A percentile compares a stretch with the other conserved stretches of the same genome.
These are phyloP conservation scores for Prototheca cutis DNA, from an alignment of 163 green algal species.

Conservation along the genomic window DNA sequence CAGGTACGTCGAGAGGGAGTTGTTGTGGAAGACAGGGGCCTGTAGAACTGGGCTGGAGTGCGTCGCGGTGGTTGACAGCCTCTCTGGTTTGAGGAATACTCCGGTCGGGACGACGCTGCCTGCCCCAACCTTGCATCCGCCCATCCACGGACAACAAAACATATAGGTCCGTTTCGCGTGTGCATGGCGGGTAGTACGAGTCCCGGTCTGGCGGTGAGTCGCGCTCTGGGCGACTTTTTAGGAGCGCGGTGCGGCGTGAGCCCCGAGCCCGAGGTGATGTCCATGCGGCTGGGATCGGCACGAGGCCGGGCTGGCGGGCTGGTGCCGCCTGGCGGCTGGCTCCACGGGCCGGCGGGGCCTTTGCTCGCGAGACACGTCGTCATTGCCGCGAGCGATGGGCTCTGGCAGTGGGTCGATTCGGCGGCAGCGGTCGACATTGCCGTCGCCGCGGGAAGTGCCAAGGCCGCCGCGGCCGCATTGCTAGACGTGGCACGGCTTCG, in stretches of 20 bases:
- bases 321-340: no score
- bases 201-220: slow-evolving; percentile 83
- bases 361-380: slow-evolving; percentile 42
- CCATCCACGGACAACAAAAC: no score
- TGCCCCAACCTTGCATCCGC: no score
- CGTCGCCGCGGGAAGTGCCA: background rate
- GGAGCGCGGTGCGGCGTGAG: slow-evolving; percentile 76
- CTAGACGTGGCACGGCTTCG: slow-evolving; percentile 18
- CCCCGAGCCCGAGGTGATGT: slow-evolving; percentile 23
- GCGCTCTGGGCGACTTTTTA: slow-evolving; percentile 82
- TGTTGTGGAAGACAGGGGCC: no score
- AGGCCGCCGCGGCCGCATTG: slow-evolving; percentile 17
- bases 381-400: slow-evolving; percentile 79
- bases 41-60: no score
- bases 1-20: no score
- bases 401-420: slow-evolving; percentile 90
- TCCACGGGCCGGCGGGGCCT: no score
- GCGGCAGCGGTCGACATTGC: slow-evolving; percentile 75
- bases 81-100: no score
- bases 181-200: slow-evolving; percentile 73
- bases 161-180: slow-evolving; percentile 81
- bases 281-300: no score
- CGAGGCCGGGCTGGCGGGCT: no score
- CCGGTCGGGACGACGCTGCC: no score
- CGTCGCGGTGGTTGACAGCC: no score